These are phyloP conservation scores for Candida suzukii DNA, from an alignment of 805 yeast species.

Conservation along the genomic window DNA sequence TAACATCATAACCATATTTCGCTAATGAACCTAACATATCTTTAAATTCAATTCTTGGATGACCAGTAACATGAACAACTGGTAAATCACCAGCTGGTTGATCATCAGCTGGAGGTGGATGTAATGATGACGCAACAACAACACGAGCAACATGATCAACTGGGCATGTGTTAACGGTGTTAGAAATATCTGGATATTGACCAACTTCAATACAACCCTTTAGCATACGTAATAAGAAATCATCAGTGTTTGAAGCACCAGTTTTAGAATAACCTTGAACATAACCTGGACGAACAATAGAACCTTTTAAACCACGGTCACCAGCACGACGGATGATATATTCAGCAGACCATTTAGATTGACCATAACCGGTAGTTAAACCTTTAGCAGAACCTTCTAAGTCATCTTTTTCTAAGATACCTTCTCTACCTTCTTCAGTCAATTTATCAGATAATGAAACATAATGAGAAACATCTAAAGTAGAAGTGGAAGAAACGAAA, in stretches of 20 bases:
- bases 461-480: slow-evolving; percentile 79
- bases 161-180: slow-evolving; percentile 93
- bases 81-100: slow-evolving; percentile 29
- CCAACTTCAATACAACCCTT: slow-evolving; percentile 93
- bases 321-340: slow-evolving; percentile 85
- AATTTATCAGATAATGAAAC: slow-evolving; percentile 70
- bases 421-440: slow-evolving; percentile 55
- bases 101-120: slow-evolving; percentile 49
- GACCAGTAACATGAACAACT: slow-evolving; percentile 96
- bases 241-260: slow-evolving; percentile 95
- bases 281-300: slow-evolving; percentile 93
- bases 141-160: slow-evolving; percentile 97
- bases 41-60: slow-evolving; percentile 81
- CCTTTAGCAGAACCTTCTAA: slow-evolving; percentile 77
- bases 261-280: slow-evolving; percentile 79
- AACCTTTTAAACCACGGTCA: slow-evolving; percentile 75
- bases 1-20: slow-evolving; percentile 66
- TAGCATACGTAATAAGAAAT: slow-evolving; percentile 87
- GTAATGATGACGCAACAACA: slow-evolving; percentile 74
- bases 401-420: slow-evolving; percentile 79
- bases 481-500: slow-evolving; percentile 94
- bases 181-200: slow-evolving; percentile 73
- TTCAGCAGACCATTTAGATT: slow-evolving; percentile 97
- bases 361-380: slow-evolving; percentile 91
- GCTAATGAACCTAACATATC: slow-evolving; percentile 62